Evolutionary conservation across 805 yeast species (phyloP).

Genomic region (Sungouiozyma intestinalis): DNA sequence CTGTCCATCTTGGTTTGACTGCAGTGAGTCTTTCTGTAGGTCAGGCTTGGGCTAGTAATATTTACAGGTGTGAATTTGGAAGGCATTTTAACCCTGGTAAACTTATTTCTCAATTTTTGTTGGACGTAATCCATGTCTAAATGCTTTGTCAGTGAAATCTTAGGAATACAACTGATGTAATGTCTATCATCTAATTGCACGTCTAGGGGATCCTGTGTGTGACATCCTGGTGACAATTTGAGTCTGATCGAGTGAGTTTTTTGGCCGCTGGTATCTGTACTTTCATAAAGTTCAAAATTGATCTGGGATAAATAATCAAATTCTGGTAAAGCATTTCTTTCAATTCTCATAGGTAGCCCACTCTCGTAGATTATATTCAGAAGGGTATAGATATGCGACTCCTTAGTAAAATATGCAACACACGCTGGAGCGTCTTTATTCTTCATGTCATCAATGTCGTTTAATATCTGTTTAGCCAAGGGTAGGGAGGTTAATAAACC

Average conservation of each 20-base stretch:
- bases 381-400: conserved; percentile 90
- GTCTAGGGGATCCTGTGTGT: conserved; percentile 94
- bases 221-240: conserved; percentile 96
- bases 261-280: conserved; percentile 55
- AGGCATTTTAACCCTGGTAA: conserved; percentile 81
- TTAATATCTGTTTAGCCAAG: conserved; percentile 73
- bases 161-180: conserved; percentile 91
- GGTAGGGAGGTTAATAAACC: conserved; percentile 93
- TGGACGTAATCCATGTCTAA: conserved; percentile 83
- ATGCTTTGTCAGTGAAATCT: conserved; percentile 82
- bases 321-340: conserved; percentile 92
- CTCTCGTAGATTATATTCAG: conserved; percentile 86
- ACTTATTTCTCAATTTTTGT: conserved; percentile 69
- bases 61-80: conserved; percentile 85
- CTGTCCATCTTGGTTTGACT: conserved; percentile 1
- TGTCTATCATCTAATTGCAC: conserved; percentile 94
- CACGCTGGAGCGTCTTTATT: conserved; percentile 72
- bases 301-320: conserved; percentile 92
- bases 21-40: conserved; percentile 15
- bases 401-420: conserved; percentile 90
- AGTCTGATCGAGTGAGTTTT: conserved; percentile 84
- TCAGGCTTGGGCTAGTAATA: conserved; percentile 54
- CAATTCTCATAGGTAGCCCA: conserved; percentile 88
- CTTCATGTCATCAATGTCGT: conserved; percentile 72
- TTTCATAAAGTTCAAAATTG: conserved; percentile 84